Percentiles rank a stretch among this genome's conserved stretches.
Conservation (phyloP, 371 early-diverging fungal genomes). For the Entomophthora muscae region DNA sequence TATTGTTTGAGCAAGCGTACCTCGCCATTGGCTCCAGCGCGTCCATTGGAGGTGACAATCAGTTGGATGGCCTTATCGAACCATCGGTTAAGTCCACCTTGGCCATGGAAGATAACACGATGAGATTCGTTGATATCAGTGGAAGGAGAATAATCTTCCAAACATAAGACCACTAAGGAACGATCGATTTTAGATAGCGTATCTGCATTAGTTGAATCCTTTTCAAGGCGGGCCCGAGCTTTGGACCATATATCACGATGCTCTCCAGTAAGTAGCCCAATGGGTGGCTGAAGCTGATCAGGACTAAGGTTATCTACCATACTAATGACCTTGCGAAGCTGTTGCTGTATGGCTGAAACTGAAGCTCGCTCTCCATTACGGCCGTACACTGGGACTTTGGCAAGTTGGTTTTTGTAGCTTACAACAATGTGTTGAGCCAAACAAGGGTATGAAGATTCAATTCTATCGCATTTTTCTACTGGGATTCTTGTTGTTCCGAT, state of each 20-base stretch:
- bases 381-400: slow-evolving; percentile 50
- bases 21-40: slow-evolving; percentile 87
- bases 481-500: slow-evolving; percentile 74
- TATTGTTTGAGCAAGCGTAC: slow-evolving; percentile 17
- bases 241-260: slow-evolving; percentile 78
- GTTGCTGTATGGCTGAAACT: slow-evolving; percentile 34
- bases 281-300: slow-evolving; percentile 31
- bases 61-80: slow-evolving; percentile 86
- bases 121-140: slow-evolving; percentile 39
- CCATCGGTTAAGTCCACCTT: slow-evolving; percentile 75
- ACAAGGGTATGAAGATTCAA: slow-evolving; percentile 49
- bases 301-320: slow-evolving; percentile 28
- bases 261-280: slow-evolving; percentile 61
- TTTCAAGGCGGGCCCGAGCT: slow-evolving; percentile 18
- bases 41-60: slow-evolving; percentile 66
- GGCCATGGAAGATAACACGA: slow-evolving; percentile 58
- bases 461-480: slow-evolving; percentile 36
- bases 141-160: slow-evolving; percentile 55
- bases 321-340: slow-evolving; percentile 35
- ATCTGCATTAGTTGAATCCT: slow-evolving; percentile 9
- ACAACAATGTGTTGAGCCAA: slow-evolving; percentile 62
- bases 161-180: slow-evolving; percentile 65
- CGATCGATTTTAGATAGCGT: slow-evolving; percentile 34
- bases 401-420: slow-evolving; percentile 66
- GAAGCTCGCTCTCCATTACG: slow-evolving; percentile 45